Conservation (phyloP, 1,284 basidiomycete species). For the Farysia itapuensis region DNA sequence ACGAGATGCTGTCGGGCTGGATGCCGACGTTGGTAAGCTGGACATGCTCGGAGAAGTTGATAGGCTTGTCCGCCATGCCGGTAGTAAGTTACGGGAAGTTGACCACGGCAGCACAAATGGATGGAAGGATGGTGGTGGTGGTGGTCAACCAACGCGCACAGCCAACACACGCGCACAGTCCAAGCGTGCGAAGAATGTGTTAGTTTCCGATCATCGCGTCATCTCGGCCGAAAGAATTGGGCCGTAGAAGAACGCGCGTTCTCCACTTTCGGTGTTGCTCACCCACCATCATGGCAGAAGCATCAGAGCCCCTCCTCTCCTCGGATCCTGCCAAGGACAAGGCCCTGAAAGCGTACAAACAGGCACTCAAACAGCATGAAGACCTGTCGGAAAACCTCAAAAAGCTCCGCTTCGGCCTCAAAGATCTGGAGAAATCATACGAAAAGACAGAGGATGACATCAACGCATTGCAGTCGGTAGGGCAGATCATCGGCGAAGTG, state of each 20-base stretch:
- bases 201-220: no score
- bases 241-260: no score
- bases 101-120: background rate
- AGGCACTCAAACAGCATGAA: conserved; percentile 63
- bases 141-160: no score
- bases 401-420: conserved; percentile 61
- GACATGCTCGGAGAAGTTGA: conserved; percentile 52
- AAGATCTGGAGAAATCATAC: conserved; percentile 83
- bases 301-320: conserved; percentile 31
- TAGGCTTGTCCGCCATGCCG: conserved; percentile 58
- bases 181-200: no score
- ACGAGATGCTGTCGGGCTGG: conserved; percentile 93
- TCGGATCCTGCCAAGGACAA: conserved; percentile 51
- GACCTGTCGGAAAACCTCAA: conserved; percentile 59
- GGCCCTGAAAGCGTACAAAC: conserved; percentile 50
- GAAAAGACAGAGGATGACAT: conserved; percentile 98
- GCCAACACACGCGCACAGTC: no score
- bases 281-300: no score
- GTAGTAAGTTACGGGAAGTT: background rate
- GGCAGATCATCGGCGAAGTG: conserved; percentile 98
- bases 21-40: conserved; percentile 95
- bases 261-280: no score
- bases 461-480: conserved; percentile 97
- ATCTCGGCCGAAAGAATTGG: no score
- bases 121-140: background rate